These are phyloP conservation scores for Psilocybe cubensis DNA, from an alignment of 768 basidiomycete species.

Conservation along the genomic window DNA sequence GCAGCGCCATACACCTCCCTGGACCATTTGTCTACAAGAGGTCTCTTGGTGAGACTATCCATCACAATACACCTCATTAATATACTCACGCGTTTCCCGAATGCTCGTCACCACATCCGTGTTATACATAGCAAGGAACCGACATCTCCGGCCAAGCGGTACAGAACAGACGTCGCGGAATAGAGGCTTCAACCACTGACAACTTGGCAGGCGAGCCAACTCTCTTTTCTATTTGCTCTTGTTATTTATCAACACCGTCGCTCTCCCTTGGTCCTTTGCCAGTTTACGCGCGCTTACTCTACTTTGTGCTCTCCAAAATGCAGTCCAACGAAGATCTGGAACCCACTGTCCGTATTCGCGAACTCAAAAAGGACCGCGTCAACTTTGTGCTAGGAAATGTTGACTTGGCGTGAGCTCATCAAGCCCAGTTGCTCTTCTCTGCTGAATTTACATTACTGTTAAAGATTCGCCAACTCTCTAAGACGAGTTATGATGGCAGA, in stretches of 20 bases:
- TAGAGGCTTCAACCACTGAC: background rate
- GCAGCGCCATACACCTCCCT: background rate
- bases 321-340: conserved; percentile 52
- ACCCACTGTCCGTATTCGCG: conserved; percentile 80
- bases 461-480: conserved; percentile 91
- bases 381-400: conserved; percentile 96
- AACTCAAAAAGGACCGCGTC: conserved; percentile 82
- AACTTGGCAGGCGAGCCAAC: no score
- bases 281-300: background rate
- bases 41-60: background rate
- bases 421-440: background rate
- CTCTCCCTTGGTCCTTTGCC: background rate
- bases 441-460: conserved; percentile 14
- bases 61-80: background rate
- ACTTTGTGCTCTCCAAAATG: conserved; percentile 26
- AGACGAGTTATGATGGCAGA: conserved; percentile 96
- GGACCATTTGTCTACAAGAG: no score
- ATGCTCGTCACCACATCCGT: background rate
- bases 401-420: conserved; percentile 80
- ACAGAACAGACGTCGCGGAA: background rate
- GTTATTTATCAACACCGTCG: background rate
- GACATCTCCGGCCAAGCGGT: background rate
- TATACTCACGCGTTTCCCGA: conserved; percentile 1
- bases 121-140: conserved; percentile 4
- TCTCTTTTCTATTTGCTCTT: background rate